Base-by-base conservation (phyloP, 192 early-diverging fungal genomes). In the Chytriomyces hyalinus region DNA sequence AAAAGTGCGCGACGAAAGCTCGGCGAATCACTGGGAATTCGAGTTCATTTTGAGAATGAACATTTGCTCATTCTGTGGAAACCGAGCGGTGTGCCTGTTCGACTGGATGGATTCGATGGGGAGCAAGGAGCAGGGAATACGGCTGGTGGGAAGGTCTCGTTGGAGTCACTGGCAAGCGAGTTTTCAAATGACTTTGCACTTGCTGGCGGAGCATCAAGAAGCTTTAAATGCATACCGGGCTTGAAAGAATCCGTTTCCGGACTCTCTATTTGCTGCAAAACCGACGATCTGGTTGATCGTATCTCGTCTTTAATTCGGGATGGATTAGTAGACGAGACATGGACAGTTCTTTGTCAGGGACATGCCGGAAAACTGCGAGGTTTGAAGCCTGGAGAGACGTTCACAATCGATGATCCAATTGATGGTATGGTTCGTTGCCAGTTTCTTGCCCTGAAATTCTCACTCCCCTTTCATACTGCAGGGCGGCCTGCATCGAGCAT, bases 291-390 rank as follows among this genome's bases (percentile, higher is more conserved):
- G 28, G 5, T 68, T 24, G 67, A 47, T n/a, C n/a, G 44, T 24
- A n/a, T 68, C 43, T 9, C 11, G 15, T 15, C 10, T n/a, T 13
- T 68, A 5, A 10, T 44, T 43, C n/a, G 13, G 0, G 48, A 71
- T 4, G 69, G 51, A 59, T 26, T 59, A 7, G 45, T 71, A 20
- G n/a, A 48, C 13, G 69, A 71, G 45, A 71, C 69, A 9, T 71
- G 69, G 69, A 71, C 69, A 15, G 28, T 75, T 59, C 20, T 77
- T 11, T 73, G 67, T 59, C 15, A 13, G 6, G 75, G 75, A 47
- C 44, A 77, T 72, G 45, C 71, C 10, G 22, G 53, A 24, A 26
- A 9, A 6, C 45, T 68, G n/a, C 53, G 65, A 10, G 22, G 22
- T 20, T 53, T 68, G 22, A 22, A 11, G 15, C 9, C 4, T 5